Evolutionary conservation across 441 rosid genomes (phyloP).

Genomic region (Iberis amara): DNA sequence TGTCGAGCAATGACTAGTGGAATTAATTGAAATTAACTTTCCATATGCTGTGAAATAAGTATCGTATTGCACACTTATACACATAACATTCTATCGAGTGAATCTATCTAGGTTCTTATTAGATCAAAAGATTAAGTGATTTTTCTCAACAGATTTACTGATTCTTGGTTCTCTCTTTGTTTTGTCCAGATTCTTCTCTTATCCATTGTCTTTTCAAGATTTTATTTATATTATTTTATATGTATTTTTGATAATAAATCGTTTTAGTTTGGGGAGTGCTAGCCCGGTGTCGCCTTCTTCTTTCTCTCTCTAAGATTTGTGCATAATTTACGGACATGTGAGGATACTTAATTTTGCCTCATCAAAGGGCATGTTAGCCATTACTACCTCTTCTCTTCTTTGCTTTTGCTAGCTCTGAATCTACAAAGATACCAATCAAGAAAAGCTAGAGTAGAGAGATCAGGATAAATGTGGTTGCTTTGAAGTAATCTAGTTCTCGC

Average conservation of each 20-base stretch:
- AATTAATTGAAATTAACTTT: too few relatives aligned
- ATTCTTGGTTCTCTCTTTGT: background rate
- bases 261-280: conserved; percentile 30
- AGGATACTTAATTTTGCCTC: conserved; percentile 42
- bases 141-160: too few relatives aligned
- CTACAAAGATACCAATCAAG: conserved; percentile 17
- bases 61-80: too few relatives aligned
- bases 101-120: too few relatives aligned
- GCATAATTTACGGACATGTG: conserved; percentile 41
- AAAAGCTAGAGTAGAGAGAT: conserved; percentile 16
- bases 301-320: conserved; percentile 26
- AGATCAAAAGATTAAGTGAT: too few relatives aligned
- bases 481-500: conserved; percentile 26
- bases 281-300: conserved; percentile 30
- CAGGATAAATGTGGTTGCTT: conserved; percentile 30
- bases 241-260: background rate
- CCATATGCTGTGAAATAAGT: too few relatives aligned
- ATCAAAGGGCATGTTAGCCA: conserved; percentile 33
- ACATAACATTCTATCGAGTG: too few relatives aligned
- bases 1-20: too few relatives aligned
- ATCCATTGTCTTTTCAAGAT: conserved; percentile 33
- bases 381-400: conserved; percentile 34
- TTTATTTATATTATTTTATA: conserved; percentile 22
- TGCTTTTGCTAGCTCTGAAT: conserved; percentile 32
- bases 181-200: conserved; percentile 37